Conservation (phyloP, 257 asterid species). For the Solanum chiquidenum region DNA sequence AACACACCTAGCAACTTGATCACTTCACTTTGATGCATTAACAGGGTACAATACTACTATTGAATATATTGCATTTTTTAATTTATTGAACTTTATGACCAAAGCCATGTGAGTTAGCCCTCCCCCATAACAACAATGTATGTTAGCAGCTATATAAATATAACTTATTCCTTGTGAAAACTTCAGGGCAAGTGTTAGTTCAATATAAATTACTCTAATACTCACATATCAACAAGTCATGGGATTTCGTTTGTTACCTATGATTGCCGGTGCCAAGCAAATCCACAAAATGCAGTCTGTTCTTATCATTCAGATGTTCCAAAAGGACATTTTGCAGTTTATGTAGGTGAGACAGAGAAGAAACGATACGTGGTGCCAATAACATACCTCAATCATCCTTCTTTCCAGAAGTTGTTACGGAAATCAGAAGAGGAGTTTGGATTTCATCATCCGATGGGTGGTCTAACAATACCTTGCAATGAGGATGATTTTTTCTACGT, state of each 20-base stretch:
- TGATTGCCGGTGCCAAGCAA: neutral
- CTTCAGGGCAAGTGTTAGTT: neutral
- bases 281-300: neutral
- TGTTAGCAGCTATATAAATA: neutral
- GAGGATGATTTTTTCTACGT: neutral
- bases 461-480: slow-evolving; percentile 1
- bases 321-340: slow-evolving; percentile 3
- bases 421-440: slow-evolving; percentile 9
- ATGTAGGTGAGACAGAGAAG: slow-evolving; percentile 2
- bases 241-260: neutral
- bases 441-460: neutral
- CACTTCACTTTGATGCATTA: neutral
- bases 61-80: neutral
- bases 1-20: neutral
- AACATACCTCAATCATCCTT: slow-evolving; percentile 3
- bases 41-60: neutral
- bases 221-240: neutral
- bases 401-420: neutral
- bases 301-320: slow-evolving; percentile 1
- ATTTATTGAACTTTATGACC: neutral
- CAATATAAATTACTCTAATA: neutral
- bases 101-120: neutral
- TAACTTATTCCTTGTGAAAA: neutral
- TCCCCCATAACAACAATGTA: neutral
- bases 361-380: neutral